phyloP scores from a whole-genome alignment of 2,329 filamentous ascomycete genomes.

The Talaromyces verruculosus region DNA sequence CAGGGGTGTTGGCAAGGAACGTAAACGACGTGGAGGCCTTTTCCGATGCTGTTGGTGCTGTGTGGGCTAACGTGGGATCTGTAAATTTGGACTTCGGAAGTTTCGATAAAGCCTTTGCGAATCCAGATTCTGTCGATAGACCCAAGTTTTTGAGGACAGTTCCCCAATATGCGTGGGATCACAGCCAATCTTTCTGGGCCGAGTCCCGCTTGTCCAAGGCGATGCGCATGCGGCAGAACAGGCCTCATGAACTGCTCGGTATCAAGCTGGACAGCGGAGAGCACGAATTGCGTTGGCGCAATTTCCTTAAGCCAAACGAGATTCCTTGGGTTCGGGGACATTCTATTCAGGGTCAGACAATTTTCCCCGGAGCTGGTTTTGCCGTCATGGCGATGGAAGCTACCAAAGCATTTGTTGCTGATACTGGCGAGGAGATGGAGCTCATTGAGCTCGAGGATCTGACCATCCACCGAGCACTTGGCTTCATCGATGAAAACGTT shows the following conservation, averaged over 20 bases:
- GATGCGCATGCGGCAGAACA: conserved; percentile 3
- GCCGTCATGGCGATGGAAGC: conserved; percentile 32
- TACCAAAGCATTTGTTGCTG: conserved; percentile 4
- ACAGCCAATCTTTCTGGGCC: conserved; percentile 20
- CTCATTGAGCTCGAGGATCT: conserved; percentile 9
- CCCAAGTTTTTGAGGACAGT: background rate
- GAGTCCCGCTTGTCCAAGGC: conserved; percentile 25
- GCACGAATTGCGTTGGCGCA: conserved; percentile 33
- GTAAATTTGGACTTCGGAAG: conserved; percentile 3
- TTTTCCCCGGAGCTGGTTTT: conserved; percentile 35
- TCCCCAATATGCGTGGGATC: conserved; percentile 27
- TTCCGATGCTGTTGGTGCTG: conserved; percentile 22
- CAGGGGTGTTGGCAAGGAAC: conserved; percentile 21
- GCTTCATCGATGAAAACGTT: conserved; percentile 3
- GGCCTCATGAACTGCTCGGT: conserved; percentile 20
- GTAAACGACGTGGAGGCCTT: conserved; percentile 22
- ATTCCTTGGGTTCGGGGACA: conserved; percentile 39
- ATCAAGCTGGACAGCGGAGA: conserved; percentile 26
- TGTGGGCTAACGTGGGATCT: conserved; percentile 26
- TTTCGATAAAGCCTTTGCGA: background rate
- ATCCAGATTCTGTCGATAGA: background rate
- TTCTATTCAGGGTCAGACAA: conserved; percentile 33
- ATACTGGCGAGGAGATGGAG: background rate
- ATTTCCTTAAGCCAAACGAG: conserved; percentile 32
- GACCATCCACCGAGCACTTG: background rate